A percentile compares a stretch with the other conserved stretches of the same genome.
Evolutionary conservation across 768 basidiomycete species (phyloP).

Genomic region (Suillus cothurnatus): DNA sequence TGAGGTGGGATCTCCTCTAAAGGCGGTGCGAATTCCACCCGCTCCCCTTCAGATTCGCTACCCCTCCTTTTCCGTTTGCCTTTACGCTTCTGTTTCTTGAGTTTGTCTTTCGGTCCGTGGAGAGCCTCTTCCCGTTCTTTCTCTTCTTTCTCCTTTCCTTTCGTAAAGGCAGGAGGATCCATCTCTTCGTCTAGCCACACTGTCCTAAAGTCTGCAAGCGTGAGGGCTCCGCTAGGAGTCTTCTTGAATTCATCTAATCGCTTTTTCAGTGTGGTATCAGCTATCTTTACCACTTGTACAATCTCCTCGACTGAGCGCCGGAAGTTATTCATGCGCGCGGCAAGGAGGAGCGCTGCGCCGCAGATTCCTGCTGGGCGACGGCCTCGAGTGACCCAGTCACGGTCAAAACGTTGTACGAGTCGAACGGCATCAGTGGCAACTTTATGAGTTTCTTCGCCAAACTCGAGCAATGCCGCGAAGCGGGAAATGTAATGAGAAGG

Average conservation of each 20-base stretch:
- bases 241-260: conserved; percentile 93
- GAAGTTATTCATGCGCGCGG: conserved; percentile 99
- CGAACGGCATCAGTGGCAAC: conserved; percentile 94
- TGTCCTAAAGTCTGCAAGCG: conserved; percentile 85
- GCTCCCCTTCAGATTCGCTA: conserved; percentile 37
- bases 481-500: conserved; percentile 97
- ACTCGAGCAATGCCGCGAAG: conserved; percentile 92
- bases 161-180: conserved; percentile 89
- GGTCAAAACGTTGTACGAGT: conserved; percentile 90
- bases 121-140: conserved; percentile 47
- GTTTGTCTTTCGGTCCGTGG: conserved; percentile 31
- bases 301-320: conserved; percentile 91
- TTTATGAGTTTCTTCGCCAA: conserved; percentile 90
- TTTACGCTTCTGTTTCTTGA: conserved; percentile 32
- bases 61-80: conserved; percentile 45
- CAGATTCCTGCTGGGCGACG: conserved; percentile 97
- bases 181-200: conserved; percentile 92
- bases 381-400: conserved; percentile 97
- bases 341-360: conserved; percentile 91
- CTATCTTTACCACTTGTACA: conserved; percentile 98
- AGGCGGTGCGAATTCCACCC: conserved; percentile 16
- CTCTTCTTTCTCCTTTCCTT: conserved; percentile 72
- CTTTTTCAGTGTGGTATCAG: conserved; percentile 93
- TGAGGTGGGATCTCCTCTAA: conserved; percentile 22
- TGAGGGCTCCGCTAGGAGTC: conserved; percentile 83